These are phyloP conservation scores for Quercus robur DNA, from an alignment of 306 rosid species.

Conservation along the genomic window DNA sequence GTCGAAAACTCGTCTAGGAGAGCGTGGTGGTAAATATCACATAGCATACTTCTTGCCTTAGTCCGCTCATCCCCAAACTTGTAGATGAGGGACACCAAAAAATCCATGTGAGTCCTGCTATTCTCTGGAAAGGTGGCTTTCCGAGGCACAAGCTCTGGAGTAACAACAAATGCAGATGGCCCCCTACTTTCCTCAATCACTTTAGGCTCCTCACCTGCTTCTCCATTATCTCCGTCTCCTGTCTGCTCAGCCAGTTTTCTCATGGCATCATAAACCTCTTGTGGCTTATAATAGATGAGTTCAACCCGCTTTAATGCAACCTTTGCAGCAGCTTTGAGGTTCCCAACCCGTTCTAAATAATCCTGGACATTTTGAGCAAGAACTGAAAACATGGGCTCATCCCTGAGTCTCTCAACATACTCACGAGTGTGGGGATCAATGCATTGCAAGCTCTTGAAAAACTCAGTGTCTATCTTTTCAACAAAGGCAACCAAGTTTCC, in stretches of 20 bases:
- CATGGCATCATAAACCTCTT: conserved; percentile 95
- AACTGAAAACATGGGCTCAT: conserved; percentile 74
- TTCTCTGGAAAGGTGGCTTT: conserved; percentile 81
- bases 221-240: conserved; percentile 44
- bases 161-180: conserved; percentile 71
- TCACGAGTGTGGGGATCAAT: conserved; percentile 97
- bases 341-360: conserved; percentile 63
- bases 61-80: conserved; percentile 89
- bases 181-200: conserved; percentile 59
- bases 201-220: conserved; percentile 46
- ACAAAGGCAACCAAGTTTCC: conserved; percentile 89
- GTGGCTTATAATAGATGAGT: conserved; percentile 86
- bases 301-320: conserved; percentile 86
- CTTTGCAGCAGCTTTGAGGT: conserved; percentile 75
- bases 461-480: conserved; percentile 75
- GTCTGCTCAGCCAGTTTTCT: conserved; percentile 75
- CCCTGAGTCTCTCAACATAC: conserved; percentile 91
- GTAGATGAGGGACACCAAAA: conserved; percentile 72
- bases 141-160: conserved; percentile 78
- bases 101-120: conserved; percentile 79
- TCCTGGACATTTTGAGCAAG: conserved; percentile 97
- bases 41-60: conserved; percentile 95
- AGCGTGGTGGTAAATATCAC: conserved; percentile 96
- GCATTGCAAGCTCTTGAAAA: conserved; percentile 95
- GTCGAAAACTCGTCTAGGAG: conserved; percentile 74